Base-by-base conservation (phyloP, 768 basidiomycete species). In the Naganishia kalamii region DNA sequence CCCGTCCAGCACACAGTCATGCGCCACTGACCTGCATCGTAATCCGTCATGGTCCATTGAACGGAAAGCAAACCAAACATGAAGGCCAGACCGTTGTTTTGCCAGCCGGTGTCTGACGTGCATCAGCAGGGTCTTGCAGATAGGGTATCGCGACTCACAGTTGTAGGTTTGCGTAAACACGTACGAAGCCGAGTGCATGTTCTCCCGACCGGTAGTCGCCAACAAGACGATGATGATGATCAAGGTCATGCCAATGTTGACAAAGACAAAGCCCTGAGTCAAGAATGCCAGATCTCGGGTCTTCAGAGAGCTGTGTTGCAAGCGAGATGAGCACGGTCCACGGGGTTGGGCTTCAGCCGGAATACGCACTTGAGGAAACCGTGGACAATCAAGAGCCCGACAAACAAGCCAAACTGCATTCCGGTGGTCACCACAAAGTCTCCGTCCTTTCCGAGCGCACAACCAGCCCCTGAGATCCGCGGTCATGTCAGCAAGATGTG, bases 211-310 rank as follows among this genome's bases (percentile, higher is more conserved):
- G 6, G 79, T 78, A 44, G 74, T 88, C 23, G 89, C 86, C 37
- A 92, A 82, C 19, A 94, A 83, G 25, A 87, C 86, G 73, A 94
- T 88, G 69, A 92, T 87, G 71, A 92, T 91, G 29, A 91, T 86
- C 61, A 87, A 78, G 3, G 90, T 88, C 12, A 70, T 64, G 43
- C 90, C 90, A 59, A 93, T 81, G 77, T 94, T 93, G 71, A 93
- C 81, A 75, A 93, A 92, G 4, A 93, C 89, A 60, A 72, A 77
- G 37, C 69, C 69, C 50, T 82, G 82, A 2, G 90, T 91, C 67
- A 90, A 79, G 19, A 81, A 81, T 0, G 90, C 89, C 4, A 93
- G 84, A 68, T 87, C 81, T 23, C 84, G 83, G 1, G 91, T 92
- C 0, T 86, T 85, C 30, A 79, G 19, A 2, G 72, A 73, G 68